Evolutionary conservation across 495 filamentous ascomycete species (phyloP), one percentile per base, ranked within the genome.

Genomic region (Penicillium subrubescens): DNA sequence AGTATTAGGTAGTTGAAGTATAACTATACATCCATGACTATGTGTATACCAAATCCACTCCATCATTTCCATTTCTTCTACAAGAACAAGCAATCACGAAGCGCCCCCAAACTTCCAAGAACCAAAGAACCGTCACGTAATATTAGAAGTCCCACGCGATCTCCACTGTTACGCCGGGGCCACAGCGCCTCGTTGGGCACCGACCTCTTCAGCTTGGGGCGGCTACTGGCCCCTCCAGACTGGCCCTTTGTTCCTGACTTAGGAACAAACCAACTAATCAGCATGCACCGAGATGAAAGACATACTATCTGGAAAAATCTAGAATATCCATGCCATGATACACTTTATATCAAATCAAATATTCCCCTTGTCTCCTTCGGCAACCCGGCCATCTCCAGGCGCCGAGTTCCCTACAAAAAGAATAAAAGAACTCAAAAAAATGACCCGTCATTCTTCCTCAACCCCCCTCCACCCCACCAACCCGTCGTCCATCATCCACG

Each of bases 141-240:
- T 1, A 44, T 44, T 44, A 17, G 17, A 17, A 43, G 25, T 17
- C 21, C 44, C 44, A 48, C 44, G 44, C 44, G 44, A 48, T 48
- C 44, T 25, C 44, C 44, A 48, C 43, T 44, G 19, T n/a, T 14
- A 33, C 31, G 43, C 44, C 44, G 21, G 44, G 21, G 19, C 44
- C 44, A n/a, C 48, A 5, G 48, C 12, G 48, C 48, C 48, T 25
- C 48, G 48, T 52, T 52, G 48, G 48, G 48, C 48, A 52, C 48
- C 48, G 48, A 52, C 48, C 23, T 52, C 48, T 12, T 52, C 48
- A 52, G 48, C 25, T 52, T 11, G 48, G 48, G 25, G 25, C 48
- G 48, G 48, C 48, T 52, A 52, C 48, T 52, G 48, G 48, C 48
- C 48, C 48, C 48, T 52, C 48, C 48, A 29, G 25, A 31, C 48